A percentile compares a stretch with the other conserved stretches of the same genome.
phyloP scores from a whole-genome alignment of 768 basidiomycete genomes.

The Lactarius hengduanensis region DNA sequence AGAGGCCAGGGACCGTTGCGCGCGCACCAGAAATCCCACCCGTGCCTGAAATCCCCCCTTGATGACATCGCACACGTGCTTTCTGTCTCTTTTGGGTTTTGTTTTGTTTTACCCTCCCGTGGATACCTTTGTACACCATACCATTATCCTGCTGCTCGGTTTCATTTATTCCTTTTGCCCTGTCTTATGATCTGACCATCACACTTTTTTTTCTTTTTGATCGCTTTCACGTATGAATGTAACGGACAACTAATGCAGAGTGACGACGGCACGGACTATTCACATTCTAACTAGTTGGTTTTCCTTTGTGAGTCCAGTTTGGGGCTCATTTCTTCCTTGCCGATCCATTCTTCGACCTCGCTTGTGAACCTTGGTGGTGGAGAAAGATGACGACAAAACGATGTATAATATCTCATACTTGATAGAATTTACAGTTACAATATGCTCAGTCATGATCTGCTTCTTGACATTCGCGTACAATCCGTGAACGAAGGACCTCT shows the following conservation, averaged over 20 bases:
- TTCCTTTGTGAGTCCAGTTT: neutral
- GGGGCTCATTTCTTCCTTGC: neutral
- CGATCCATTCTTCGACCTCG: neutral
- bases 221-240: slow-evolving; percentile 15
- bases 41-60: slow-evolving; percentile 32
- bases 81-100: neutral
- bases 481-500: too few species aligned
- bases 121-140: slow-evolving; percentile 35
- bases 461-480: too few species aligned
- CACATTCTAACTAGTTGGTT: neutral
- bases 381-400: neutral
- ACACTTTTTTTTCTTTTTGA: neutral
- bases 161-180: slow-evolving; percentile 11
- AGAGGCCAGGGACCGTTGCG: slow-evolving; percentile 45
- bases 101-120: slow-evolving; percentile 17
- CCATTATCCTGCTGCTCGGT: slow-evolving; percentile 21
- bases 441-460: neutral
- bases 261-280: neutral
- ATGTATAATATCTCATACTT: slow-evolving; percentile 4
- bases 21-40: slow-evolving; percentile 34
- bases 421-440: slow-evolving; percentile 11
- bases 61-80: neutral
- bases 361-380: neutral
- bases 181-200: slow-evolving; percentile 13
- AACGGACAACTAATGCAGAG: slow-evolving; percentile 13